These are phyloP conservation scores for Salisapilia sapeloensis DNA, from an alignment of 352 stramenopile genomes.

Conservation along the genomic window DNA sequence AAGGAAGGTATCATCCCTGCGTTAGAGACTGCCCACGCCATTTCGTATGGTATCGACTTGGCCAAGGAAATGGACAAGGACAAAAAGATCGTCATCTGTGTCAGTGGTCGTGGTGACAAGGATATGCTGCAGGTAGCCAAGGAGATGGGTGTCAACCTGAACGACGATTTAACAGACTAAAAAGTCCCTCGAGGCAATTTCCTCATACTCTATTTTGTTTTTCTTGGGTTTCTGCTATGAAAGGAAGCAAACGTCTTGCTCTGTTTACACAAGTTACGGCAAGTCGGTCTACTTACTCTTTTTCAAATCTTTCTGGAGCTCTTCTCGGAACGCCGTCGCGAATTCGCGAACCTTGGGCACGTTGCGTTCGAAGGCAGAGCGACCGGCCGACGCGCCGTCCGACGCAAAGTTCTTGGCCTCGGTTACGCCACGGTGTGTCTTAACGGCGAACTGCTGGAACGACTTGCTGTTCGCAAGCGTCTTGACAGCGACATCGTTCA, in stretches of 20 bases:
- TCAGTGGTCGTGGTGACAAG: slow-evolving; percentile 97
- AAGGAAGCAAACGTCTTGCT: too few relatives aligned
- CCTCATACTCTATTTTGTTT: too few relatives aligned
- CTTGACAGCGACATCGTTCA: slow-evolving; percentile 79
- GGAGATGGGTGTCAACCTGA: slow-evolving; percentile 87
- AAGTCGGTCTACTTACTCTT: slow-evolving; percentile 50
- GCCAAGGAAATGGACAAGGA: slow-evolving; percentile 74
- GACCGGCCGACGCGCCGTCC: slow-evolving; percentile 20
- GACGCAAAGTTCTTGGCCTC: slow-evolving; percentile 60
- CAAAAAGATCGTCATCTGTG: slow-evolving; percentile 94
- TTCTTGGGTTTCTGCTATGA: too few relatives aligned
- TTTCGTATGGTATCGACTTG: slow-evolving; percentile 90
- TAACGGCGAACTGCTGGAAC: slow-evolving; percentile 74
- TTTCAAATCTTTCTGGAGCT: slow-evolving; percentile 46
- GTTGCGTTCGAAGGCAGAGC: slow-evolving; percentile 32
- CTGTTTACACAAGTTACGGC: too few relatives aligned
- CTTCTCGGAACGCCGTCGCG: slow-evolving; percentile 44
- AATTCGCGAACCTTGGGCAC: slow-evolving; percentile 68
- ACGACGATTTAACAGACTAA: slow-evolving; percentile 74
- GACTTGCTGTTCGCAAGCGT: slow-evolving; percentile 56
- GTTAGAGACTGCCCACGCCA: slow-evolving; percentile 92
- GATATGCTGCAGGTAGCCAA: slow-evolving; percentile 97
- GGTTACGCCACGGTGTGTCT: slow-evolving; percentile 72
- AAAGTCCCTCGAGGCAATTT: too few relatives aligned
- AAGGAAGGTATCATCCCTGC: slow-evolving; percentile 97